Evolutionary conservation across 192 early-diverging fungal species (phyloP).

Genomic region (Entomortierella lignicola): DNA sequence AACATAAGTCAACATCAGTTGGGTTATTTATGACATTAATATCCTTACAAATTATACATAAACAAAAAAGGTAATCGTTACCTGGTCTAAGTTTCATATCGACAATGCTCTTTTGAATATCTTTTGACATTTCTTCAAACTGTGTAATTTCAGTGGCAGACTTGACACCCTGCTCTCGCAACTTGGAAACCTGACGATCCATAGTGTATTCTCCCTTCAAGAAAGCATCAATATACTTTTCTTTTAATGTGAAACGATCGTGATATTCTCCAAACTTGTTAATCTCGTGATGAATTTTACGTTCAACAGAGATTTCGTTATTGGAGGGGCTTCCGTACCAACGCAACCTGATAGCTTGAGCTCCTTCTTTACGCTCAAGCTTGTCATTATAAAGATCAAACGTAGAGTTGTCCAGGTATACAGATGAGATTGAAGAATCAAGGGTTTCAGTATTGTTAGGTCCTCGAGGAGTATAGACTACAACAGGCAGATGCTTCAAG

Average conservation of each 20-base stretch:
- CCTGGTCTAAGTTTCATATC: constrained; percentile 74
- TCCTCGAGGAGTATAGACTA: constrained; percentile 86
- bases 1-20: background rate
- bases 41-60: too few relatives aligned
- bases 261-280: constrained; percentile 93
- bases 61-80: constrained; percentile 1
- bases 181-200: constrained; percentile 78
- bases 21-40: too few relatives aligned
- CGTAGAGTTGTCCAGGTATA: constrained; percentile 92
- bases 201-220: constrained; percentile 82
- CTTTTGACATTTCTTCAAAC: constrained; percentile 74
- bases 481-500: constrained; percentile 89
- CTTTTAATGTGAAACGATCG: constrained; percentile 92
- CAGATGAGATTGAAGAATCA: constrained; percentile 91
- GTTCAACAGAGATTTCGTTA: constrained; percentile 86
- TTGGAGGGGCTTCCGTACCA: constrained; percentile 91
- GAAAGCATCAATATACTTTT: constrained; percentile 91
- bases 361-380: constrained; percentile 88
- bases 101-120: constrained; percentile 76
- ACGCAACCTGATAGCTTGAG: constrained; percentile 89
- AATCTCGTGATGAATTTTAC: constrained; percentile 54
- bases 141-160: constrained; percentile 79
- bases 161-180: constrained; percentile 78
- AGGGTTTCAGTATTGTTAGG: constrained; percentile 64
- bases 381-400: constrained; percentile 92